A percentile compares a stretch with the other conserved stretches of the same genome.
Conservation (phyloP, 192 early-diverging fungal species). For the Backusella westeae region DNA sequence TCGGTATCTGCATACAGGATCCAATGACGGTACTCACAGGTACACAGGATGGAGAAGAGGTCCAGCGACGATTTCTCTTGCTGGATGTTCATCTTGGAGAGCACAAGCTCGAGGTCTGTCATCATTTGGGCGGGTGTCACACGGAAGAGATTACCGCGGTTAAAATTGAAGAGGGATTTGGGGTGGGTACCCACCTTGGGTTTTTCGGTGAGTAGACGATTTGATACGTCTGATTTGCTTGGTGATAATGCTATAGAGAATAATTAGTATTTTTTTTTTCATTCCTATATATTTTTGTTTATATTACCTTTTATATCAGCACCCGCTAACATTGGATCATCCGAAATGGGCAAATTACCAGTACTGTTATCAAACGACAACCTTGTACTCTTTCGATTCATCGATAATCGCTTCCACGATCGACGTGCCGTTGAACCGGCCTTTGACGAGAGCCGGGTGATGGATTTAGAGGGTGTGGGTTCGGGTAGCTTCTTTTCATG, state of each 20-base stretch:
- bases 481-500: not conserved
- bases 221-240: slow-evolving; percentile 1
- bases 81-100: not conserved
- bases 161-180: slow-evolving; percentile 18
- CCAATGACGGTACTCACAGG: not conserved
- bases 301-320: not conserved
- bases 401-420: slow-evolving; percentile 5
- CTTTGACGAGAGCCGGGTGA: not conserved
- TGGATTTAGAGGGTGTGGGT: not conserved
- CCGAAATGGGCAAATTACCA: not conserved
- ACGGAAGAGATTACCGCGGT: slow-evolving; percentile 15
- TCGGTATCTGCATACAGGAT: not conserved
- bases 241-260: not conserved
- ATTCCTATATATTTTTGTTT: not conserved
- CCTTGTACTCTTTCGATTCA: slow-evolving; percentile 1
- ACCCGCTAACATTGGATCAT: slow-evolving; percentile 4
- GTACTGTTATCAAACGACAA: not conserved
- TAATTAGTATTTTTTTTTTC: not conserved
- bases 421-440: not conserved
- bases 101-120: not conserved
- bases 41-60: not conserved
- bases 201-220: not conserved
- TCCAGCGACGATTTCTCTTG: not conserved
- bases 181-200: not conserved
- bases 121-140: slow-evolving; percentile 14